phyloP scores from a whole-genome alignment of 768 basidiomycete species.

The Lactarius hatsudake region DNA sequence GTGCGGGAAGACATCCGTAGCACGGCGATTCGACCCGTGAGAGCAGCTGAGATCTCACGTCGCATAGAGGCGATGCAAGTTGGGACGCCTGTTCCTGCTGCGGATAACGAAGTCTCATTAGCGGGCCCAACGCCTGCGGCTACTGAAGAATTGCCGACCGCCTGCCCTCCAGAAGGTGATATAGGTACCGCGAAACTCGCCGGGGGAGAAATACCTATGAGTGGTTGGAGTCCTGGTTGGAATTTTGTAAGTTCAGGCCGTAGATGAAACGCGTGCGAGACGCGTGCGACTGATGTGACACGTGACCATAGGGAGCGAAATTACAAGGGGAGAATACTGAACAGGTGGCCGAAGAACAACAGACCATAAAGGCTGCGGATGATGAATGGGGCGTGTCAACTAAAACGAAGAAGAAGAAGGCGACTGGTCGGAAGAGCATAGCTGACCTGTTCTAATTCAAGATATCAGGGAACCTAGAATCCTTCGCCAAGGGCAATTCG shows the following conservation, averaged over 20 bases:
- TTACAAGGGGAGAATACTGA: not conserved
- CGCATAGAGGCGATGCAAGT: not conserved
- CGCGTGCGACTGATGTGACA: not conserved
- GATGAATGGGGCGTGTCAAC: not conserved
- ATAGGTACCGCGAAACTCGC: not conserved
- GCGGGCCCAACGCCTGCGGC: not conserved
- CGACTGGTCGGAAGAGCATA: not conserved
- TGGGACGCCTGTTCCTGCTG: too few species aligned
- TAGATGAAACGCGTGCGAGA: not conserved
- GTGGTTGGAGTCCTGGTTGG: not conserved
- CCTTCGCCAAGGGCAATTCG: not conserved
- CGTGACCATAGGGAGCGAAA: not conserved
- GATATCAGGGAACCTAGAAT: not conserved
- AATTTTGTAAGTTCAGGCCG: not conserved
- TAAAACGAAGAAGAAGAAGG: not conserved
- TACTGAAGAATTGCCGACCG: not conserved
- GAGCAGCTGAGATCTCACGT: not conserved
- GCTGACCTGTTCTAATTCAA: too few species aligned
- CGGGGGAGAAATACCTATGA: not conserved
- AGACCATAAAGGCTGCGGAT: not conserved
- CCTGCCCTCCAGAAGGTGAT: not conserved
- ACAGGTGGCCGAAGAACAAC: not conserved
- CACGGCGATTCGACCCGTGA: not conserved
- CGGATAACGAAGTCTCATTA: not conserved
- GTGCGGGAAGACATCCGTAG: constrained; percentile 11